phyloP scores from a whole-genome alignment of 441 rosid genomes.

The Populus tomentosa region DNA sequence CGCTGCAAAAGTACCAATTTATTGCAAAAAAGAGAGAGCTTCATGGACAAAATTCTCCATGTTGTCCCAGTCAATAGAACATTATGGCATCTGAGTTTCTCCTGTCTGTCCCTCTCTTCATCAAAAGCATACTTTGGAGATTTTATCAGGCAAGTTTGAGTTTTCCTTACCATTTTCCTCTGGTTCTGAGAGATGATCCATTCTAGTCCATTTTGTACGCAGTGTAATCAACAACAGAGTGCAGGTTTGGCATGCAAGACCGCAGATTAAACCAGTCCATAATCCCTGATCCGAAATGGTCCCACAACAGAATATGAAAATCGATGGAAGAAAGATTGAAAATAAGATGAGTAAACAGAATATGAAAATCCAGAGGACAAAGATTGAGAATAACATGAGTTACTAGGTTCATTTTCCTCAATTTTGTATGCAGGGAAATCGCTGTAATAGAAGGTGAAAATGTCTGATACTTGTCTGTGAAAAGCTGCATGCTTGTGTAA shows the following conservation, averaged over 20 bases:
- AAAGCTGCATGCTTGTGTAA: not conserved
- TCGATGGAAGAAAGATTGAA: not conserved
- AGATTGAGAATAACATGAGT: not conserved
- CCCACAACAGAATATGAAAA: not conserved
- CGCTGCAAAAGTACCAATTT: not conserved
- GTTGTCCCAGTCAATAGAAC: not conserved
- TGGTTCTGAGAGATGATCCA: slow-evolving; percentile 13
- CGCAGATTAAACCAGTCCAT: too few species aligned
- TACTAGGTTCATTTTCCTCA: not conserved
- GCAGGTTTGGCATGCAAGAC: slow-evolving; percentile 26
- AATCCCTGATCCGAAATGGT: too few species aligned
- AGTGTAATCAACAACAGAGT: slow-evolving; percentile 38
- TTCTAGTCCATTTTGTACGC: slow-evolving; percentile 39
- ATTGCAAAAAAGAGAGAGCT: not conserved
- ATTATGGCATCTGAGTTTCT: not conserved
- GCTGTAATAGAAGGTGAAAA: not conserved
- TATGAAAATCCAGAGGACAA: not conserved
- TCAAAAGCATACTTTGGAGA: not conserved
- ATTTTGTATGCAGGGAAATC: not conserved
- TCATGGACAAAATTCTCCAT: not conserved
- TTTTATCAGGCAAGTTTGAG: not conserved
- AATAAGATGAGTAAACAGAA: too few species aligned
- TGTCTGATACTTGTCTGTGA: not conserved
- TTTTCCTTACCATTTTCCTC: not conserved
- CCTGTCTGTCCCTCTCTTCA: not conserved